Evolutionary conservation across 106 monocot genomes (phyloP), one percentile per base, ranked within the genome.

Genomic region (Acanthochlamys bracteata): DNA sequence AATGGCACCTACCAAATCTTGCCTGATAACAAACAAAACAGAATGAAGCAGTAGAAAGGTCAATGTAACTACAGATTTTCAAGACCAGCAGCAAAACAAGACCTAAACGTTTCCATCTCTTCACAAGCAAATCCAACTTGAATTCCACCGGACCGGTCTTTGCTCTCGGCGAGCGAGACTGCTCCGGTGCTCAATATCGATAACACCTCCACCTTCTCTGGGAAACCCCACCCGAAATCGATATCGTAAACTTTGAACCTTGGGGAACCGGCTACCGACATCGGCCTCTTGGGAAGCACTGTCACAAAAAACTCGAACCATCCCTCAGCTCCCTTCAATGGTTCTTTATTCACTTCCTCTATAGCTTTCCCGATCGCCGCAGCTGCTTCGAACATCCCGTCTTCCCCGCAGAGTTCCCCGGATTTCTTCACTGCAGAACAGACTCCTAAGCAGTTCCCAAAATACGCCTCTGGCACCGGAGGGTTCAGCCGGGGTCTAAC

Each of bases 211-310:
- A 66, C 73, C 73, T 73, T 81, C 63, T 0, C 21, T 65, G 76
- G 81, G 64, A 52, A 69, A 12, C 76, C 81, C 73, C 72, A 81
- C 19, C 81, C 81, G 20, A 76, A 81, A 24, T 77, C 81, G 8
- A 45, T 26, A 10, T 69, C 81, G 54, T 73, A 81, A 25, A 81
- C 76, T 41, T 65, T 26, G 1, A 76, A 64, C 57, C 39, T 73
- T 19, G 72, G 56, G 20, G 76, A 81, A 0, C 75, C 72, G 2
- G 73, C 76, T 0, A 72, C 76, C 1, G 59, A 4, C 60, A 73
- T 27, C 8, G 63, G 57, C 47, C 0, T 4, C 7, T 52, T 2
- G 4, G 39, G 7, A 8, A 10, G 7, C 0, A 69, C 0, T 0
- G 16, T 8, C 15, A 0, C 4, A 10, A 13, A 2, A 46, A 4